Percentiles rank a stretch among this genome's conserved stretches.
Evolutionary conservation across 139 green algal species (phyloP).

Genomic region (Volvox reticuliferus): DNA sequence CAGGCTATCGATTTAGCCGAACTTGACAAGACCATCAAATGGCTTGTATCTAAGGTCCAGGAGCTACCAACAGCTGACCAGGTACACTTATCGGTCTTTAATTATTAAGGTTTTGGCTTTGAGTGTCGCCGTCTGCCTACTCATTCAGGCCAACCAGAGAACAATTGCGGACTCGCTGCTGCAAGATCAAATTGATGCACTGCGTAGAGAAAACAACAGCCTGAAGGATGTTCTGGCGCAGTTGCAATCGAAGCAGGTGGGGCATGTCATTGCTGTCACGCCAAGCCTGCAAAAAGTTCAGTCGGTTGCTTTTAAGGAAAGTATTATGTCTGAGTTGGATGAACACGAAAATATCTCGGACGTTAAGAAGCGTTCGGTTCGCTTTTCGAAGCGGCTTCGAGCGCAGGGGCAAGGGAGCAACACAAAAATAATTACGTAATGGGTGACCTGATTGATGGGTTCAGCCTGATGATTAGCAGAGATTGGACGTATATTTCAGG

Average conservation of each 20-base stretch:
- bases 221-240: background rate
- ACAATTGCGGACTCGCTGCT: conserved; percentile 33
- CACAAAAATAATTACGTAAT: too few species aligned
- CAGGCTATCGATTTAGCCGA: conserved; percentile 9
- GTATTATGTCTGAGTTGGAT: background rate
- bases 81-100: background rate
- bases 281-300: background rate
- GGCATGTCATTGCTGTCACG: background rate
- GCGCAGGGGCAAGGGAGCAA: background rate
- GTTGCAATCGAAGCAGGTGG: conserved; percentile 37
- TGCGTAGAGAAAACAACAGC: conserved; percentile 7
- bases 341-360: background rate
- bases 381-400: conserved; percentile 19
- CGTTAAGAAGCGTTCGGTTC: background rate
- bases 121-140: background rate
- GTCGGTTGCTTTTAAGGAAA: too few species aligned
- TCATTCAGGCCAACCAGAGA: conserved; percentile 14
- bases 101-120: background rate
- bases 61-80: conserved; percentile 12
- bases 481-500: too few species aligned
- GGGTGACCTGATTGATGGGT: too few species aligned
- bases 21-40: conserved; percentile 33
- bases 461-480: too few species aligned
- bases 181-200: conserved; percentile 35
- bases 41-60: conserved; percentile 13